Base-by-base conservation (phyloP, 345 rosid genomes). In the Cardamine resedifolia region DNA sequence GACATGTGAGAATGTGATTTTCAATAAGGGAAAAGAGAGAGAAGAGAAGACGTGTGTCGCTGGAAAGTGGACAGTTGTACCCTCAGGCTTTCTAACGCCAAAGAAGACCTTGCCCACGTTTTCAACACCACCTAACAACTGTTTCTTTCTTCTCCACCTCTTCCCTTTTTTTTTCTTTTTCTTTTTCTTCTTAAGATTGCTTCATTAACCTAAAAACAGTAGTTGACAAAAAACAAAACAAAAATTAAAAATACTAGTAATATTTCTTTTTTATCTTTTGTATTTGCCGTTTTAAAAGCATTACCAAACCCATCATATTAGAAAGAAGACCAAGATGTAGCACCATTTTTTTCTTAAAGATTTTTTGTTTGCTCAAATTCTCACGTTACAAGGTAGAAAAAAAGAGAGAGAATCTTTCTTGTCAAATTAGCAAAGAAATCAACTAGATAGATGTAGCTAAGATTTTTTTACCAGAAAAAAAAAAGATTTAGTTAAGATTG, bases 51-150 rank as follows among this genome's bases (percentile, higher is more conserved):
- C 77, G 70, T 66, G 52, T 74, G 78, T 75, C 64, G 47, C 28
- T 11, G 21, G 10, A 9, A 59, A 60, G 55, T 67, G 21, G 68
- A 75, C 78, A 67, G 68, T 31, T 67, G 78, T 67, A 50, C 11
- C 62, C 63, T 67, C 6, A 27, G 6, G 21, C n/a, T 6, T 45
- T 64, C 9, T 53, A 72, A 72, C 47, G 57, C 30, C 66, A 58
- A 23, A 73, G 27, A 74, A 58, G 72, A 58, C 67, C 67, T 66
- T 30, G 7, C 33, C 78, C n/a, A 74, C 78, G 78, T 74, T 74
- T 66, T 74, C 72, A 74, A 66, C 78, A 66, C 78, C 31, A 58
- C 61, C 67, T 38, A 66, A 66, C 78, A 67, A 74, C 78, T 74
- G 68, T 75, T 68, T 59, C 71, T 73, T 47, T 36, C 78, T 16